Conservation (phyloP, 805 yeast genomes). For the Cyberlindnera mycetangii region DNA sequence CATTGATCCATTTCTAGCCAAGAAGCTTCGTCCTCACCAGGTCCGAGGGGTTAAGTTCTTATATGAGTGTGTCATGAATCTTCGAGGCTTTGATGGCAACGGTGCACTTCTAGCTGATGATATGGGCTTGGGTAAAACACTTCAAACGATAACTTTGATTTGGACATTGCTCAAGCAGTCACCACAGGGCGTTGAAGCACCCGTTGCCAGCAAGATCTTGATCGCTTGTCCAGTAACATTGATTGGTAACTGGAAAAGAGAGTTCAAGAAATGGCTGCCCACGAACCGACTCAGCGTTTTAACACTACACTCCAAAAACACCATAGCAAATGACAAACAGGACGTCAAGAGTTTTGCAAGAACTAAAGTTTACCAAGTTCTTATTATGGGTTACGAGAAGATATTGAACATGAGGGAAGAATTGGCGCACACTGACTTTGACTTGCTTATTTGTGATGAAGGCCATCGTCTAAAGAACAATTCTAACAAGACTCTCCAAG, state of each 20-base stretch:
- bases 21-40: slow-evolving; percentile 77
- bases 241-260: slow-evolving; percentile 82
- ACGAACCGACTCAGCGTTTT: slow-evolving; percentile 56
- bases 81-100: slow-evolving; percentile 42
- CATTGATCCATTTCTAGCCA: slow-evolving; percentile 56
- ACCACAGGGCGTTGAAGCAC: slow-evolving; percentile 40
- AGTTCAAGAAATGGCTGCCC: slow-evolving; percentile 85
- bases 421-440: slow-evolving; percentile 42
- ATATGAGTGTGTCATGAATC: slow-evolving; percentile 80
- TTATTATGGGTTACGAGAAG: slow-evolving; percentile 88
- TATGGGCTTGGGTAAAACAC: slow-evolving; percentile 93
- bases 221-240: slow-evolving; percentile 92
- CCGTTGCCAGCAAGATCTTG: slow-evolving; percentile 53
- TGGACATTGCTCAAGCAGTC: slow-evolving; percentile 76
- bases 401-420: slow-evolving; percentile 53
- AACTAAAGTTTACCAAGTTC: slow-evolving; percentile 73
- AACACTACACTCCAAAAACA: slow-evolving; percentile 48
- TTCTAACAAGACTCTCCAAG: slow-evolving; percentile 65
- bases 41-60: slow-evolving; percentile 78
- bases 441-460: slow-evolving; percentile 82
- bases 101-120: slow-evolving; percentile 95
- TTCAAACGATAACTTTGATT: slow-evolving; percentile 77
- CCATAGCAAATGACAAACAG: slow-evolving; percentile 45
- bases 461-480: slow-evolving; percentile 87
- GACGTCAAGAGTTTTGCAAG: slow-evolving; percentile 37